Evolutionary conservation across 2,329 filamentous ascomycete genomes (phyloP), one percentile per base, ranked within the genome.

Genomic region (Pseudocercospora fijiensis): DNA sequence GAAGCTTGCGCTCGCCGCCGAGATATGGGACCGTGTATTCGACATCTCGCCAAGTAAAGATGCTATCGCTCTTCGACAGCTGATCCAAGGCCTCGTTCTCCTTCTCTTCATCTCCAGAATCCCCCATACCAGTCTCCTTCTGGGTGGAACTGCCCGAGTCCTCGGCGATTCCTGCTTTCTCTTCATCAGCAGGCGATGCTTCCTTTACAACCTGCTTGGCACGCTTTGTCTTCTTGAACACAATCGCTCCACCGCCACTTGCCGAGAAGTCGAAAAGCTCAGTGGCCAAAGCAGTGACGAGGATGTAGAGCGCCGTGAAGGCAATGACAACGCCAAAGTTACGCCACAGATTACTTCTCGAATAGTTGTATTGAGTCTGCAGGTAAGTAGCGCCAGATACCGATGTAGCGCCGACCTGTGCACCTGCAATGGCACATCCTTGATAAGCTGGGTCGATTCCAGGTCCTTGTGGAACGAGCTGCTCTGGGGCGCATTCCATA

Each of bases 301-400:
- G 68, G 11, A 96, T 84, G 72, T 94, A 96, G 4, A 92, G 82
- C 0, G 91, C 81, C 0, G 86, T 85, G 68, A 91, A 95, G 0
- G 88, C 90, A 69, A 93, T 86, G 1, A 95, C 77, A 3, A 93
- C 87, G 30, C 89, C 90, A 71, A 90, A 92, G 74, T 94, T 92
- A 3, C 90, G 86, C 81, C 87, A 89, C 0, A 89, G 75, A 70
- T 89, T 81, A 26, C 76, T 78, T 18, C 85, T 78, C 0, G 81
- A 81, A 70, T 88, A 88, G 51, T 82, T 78, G 74, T 84, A 89
- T 7, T 81, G 81, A 0, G 80, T 79, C 9, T 78, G 69, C 1
- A 89, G 72, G 69, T 89, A 90, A 22, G 77, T 76, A 1, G 79
- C 73, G 33, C 87, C 87, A 30, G 80, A 70, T 11, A 90, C 82